Percentiles rank a stretch among this genome's conserved stretches.
phyloP scores from a whole-genome alignment of 108 stramenopile genomes.

The Bacterosira constricta region DNA sequence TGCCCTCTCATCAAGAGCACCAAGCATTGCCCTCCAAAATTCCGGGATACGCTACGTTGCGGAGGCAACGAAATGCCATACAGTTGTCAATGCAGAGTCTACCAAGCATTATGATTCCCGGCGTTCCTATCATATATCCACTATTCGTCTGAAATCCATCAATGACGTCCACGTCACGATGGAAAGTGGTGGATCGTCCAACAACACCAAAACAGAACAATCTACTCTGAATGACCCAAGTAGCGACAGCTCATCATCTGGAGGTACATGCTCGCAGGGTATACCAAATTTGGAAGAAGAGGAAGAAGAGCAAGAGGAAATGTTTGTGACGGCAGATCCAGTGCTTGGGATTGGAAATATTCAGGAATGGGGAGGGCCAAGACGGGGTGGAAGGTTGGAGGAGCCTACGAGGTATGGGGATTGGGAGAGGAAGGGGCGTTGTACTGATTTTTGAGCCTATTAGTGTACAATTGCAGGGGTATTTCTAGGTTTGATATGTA shows the following conservation, averaged over 20 bases:
- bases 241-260: not conserved
- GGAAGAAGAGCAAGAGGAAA: conserved; percentile 91
- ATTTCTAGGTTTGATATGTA: too few species aligned
- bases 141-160: not conserved
- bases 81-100: too few species aligned
- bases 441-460: conserved; percentile 94
- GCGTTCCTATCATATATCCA: too few species aligned
- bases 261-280: conserved; percentile 40
- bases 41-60: too few species aligned
- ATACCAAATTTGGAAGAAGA: conserved; percentile 66
- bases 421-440: conserved; percentile 98
- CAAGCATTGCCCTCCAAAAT: too few species aligned
- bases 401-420: conserved; percentile 98
- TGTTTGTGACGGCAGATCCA: conserved; percentile 82
- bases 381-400: conserved; percentile 86
- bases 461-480: too few species aligned
- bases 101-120: too few species aligned
- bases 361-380: conserved; percentile 96
- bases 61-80: too few species aligned
- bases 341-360: conserved; percentile 60
- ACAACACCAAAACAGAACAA: not conserved
- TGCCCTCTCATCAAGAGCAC: too few species aligned
- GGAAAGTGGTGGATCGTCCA: not conserved
- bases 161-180: conserved; percentile 5
- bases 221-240: too few species aligned